Conservation (phyloP, 257 asterid genomes). For the Apocynum venetum region DNA sequence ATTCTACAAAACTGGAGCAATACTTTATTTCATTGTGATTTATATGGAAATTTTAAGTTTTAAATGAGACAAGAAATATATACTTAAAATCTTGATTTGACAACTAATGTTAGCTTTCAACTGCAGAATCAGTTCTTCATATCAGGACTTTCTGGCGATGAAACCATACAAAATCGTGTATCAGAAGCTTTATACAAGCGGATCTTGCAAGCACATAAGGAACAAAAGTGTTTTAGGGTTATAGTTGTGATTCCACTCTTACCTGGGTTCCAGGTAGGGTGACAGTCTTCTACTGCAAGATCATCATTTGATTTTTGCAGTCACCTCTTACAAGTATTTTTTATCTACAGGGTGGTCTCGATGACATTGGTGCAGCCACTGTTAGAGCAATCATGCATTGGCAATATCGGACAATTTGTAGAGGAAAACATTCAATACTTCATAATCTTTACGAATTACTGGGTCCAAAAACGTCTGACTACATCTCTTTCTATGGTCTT, state of each 20-base stretch:
- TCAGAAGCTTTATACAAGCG: conserved; percentile 83
- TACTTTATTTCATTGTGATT: no score
- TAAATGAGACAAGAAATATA: neutral
- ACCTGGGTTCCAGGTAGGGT: conserved; percentile 87
- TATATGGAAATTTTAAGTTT: neutral
- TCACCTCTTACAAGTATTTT: conserved; percentile 16
- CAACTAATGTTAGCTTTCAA: neutral
- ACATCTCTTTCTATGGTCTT: conserved; percentile 81
- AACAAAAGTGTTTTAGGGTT: conserved; percentile 67
- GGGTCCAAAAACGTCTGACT: conserved; percentile 63
- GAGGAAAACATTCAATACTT: conserved; percentile 70
- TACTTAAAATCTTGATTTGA: neutral
- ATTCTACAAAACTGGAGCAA: no score
- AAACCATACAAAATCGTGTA: conserved; percentile 77
- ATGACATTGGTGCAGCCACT: conserved; percentile 93
- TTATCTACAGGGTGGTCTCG: conserved; percentile 78
- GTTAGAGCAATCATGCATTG: conserved; percentile 97
- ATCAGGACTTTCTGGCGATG: conserved; percentile 89
- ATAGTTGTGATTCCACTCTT: conserved; percentile 86
- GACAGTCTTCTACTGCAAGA: conserved; percentile 7
- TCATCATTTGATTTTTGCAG: conserved; percentile 9
- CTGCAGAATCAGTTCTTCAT: conserved; percentile 91
- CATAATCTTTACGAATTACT: conserved; percentile 64
- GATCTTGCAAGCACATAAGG: conserved; percentile 67
- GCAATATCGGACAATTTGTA: conserved; percentile 90